Evolutionary conservation across 192 early-diverging fungal genomes (phyloP).

Genomic region (Geranomyces variabilis): DNA sequence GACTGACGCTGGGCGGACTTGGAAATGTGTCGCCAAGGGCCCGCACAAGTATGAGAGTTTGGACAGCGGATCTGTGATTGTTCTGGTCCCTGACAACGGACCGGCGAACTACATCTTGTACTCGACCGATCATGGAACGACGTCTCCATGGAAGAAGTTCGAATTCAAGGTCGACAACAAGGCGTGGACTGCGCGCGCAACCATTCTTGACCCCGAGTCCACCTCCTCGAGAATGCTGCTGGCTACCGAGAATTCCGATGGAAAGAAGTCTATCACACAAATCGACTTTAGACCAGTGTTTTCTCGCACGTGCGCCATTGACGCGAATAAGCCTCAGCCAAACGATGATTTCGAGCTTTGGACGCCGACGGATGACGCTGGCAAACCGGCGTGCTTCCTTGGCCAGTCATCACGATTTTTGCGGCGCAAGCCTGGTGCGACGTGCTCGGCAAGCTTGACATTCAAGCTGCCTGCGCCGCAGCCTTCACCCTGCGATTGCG

Average conservation of each 20-base stretch:
- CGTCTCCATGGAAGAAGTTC: slow-evolving; percentile 60
- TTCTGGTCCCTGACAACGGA: slow-evolving; percentile 63
- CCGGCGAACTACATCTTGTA: slow-evolving; percentile 60
- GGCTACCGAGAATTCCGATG: slow-evolving; percentile 39
- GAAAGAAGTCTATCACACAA: slow-evolving; percentile 54
- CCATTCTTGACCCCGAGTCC: slow-evolving; percentile 77
- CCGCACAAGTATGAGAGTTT: slow-evolving; percentile 79
- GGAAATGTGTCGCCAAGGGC: slow-evolving; percentile 74
- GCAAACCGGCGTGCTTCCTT: slow-evolving; percentile 73
- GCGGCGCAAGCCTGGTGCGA: slow-evolving; percentile 73
- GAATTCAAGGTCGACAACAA: slow-evolving; percentile 43
- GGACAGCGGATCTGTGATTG: slow-evolving; percentile 79
- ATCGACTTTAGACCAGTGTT: slow-evolving; percentile 71
- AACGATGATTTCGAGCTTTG: slow-evolving; percentile 76
- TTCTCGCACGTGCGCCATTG: slow-evolving; percentile 65
- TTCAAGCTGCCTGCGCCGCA: slow-evolving; percentile 59
- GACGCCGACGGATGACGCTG: slow-evolving; percentile 51
- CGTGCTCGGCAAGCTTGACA: slow-evolving; percentile 69
- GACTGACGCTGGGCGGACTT: slow-evolving; percentile 83
- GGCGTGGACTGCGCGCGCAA: slow-evolving; percentile 58
- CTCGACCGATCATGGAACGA: slow-evolving; percentile 74
- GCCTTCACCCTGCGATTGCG: slow-evolving; percentile 69
- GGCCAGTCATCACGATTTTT: slow-evolving; percentile 74
- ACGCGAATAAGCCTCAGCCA: slow-evolving; percentile 55
- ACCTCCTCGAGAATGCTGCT: slow-evolving; percentile 75